These are phyloP conservation scores for Phytophthora boehmeriae DNA, from an alignment of 352 stramenopile genomes.

Conservation along the genomic window DNA sequence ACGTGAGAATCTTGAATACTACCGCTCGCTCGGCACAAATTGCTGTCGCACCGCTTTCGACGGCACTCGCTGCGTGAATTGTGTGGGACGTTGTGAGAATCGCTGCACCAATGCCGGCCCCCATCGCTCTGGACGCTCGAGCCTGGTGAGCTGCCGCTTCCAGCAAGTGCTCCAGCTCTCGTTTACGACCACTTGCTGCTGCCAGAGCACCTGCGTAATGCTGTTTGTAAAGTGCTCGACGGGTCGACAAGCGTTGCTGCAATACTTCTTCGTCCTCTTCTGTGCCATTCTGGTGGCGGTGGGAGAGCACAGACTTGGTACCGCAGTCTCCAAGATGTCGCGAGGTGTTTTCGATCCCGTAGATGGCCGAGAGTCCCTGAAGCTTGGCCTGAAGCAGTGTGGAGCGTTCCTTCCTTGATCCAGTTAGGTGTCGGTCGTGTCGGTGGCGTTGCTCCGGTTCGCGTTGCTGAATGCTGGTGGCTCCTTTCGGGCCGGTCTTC, in stretches of 20 bases:
- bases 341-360: constrained; percentile 34
- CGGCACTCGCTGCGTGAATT: constrained; percentile 43
- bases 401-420: constrained; percentile 13
- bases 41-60: constrained; percentile 48
- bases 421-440: constrained; percentile 24
- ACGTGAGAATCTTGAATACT: constrained; percentile 55
- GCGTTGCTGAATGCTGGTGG: neutral
- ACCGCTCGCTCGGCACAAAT: constrained; percentile 65
- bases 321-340: constrained; percentile 33
- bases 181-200: constrained; percentile 31
- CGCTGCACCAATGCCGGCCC: constrained; percentile 52
- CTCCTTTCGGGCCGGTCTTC: constrained; percentile 3
- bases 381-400: constrained; percentile 41
- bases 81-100: constrained; percentile 53
- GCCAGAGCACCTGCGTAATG: constrained; percentile 52
- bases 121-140: constrained; percentile 25
- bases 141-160: constrained; percentile 50
- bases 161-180: constrained; percentile 56
- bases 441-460: constrained; percentile 34
- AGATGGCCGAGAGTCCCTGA: constrained; percentile 34
- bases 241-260: constrained; percentile 40
- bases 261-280: constrained; percentile 27
- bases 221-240: constrained; percentile 50
- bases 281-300: constrained; percentile 7
- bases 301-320: constrained; percentile 13